Evolutionary conservation across 164 flowering plant species (phyloP).

Genomic region (Tetrastigma voinierianum): DNA sequence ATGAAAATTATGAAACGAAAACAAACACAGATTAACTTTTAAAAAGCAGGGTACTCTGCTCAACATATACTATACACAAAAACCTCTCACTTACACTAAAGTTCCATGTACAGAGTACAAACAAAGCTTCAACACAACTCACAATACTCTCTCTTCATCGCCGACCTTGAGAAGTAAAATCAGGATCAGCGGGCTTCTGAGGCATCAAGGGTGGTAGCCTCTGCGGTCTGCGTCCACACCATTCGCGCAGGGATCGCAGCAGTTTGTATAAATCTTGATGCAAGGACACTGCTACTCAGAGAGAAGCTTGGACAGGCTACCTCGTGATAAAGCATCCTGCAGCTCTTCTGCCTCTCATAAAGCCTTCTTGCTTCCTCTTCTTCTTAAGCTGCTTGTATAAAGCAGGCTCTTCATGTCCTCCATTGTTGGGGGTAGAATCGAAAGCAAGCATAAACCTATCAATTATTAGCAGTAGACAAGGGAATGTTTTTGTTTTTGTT

Average conservation of each 20-base stretch:
- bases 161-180: slow-evolving; percentile 27
- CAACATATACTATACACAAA: too few relatives aligned
- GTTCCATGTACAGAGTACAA: slow-evolving; percentile 34
- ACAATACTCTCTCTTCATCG: too few relatives aligned
- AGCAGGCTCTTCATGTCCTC: slow-evolving; percentile 80
- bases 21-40: too few relatives aligned
- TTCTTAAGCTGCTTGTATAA: slow-evolving; percentile 77
- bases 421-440: slow-evolving; percentile 74
- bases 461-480: too few relatives aligned
- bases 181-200: slow-evolving; percentile 55
- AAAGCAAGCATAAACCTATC: not conserved
- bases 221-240: slow-evolving; percentile 16
- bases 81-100: not conserved
- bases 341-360: slow-evolving; percentile 43
- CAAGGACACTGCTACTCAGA: slow-evolving; percentile 44
- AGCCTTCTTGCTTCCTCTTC: slow-evolving; percentile 42
- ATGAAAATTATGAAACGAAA: too few relatives aligned
- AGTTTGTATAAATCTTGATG: slow-evolving; percentile 49
- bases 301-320: slow-evolving; percentile 33
- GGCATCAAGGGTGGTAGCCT: slow-evolving; percentile 28
- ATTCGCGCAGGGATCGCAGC: slow-evolving; percentile 24
- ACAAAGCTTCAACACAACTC: slow-evolving; percentile 10
- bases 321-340: slow-evolving; percentile 30
- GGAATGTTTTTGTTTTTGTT: too few relatives aligned
- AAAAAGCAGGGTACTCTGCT: too few relatives aligned